phyloP scores from a whole-genome alignment of 1,284 basidiomycete species.

The Mrakiaceae sp. region DNA sequence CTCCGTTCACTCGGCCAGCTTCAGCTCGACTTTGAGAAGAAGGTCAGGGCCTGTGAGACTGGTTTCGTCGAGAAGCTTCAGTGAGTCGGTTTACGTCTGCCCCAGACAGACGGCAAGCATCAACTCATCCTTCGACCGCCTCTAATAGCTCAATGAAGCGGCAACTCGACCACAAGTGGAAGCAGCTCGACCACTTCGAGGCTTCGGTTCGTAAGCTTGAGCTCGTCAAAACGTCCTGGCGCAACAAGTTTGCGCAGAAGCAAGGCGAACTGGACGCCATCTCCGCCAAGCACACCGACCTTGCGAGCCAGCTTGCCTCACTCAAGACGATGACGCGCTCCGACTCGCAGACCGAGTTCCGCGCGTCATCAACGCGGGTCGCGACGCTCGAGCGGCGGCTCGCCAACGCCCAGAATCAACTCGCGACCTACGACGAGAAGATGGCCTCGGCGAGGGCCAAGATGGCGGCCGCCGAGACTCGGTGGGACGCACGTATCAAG shows the following conservation, averaged over 20 bases:
- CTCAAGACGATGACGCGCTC: conserved; percentile 53
- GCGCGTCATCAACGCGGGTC: conserved; percentile 32
- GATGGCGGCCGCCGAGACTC: conserved; percentile 56
- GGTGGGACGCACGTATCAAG: conserved; percentile 85
- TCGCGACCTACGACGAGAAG: conserved; percentile 69
- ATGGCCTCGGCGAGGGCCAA: conserved; percentile 60
- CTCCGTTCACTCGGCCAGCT: conserved; percentile 73
- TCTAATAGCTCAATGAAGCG: conserved; percentile 57
- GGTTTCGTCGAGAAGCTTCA: conserved; percentile 56
- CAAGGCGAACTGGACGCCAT: conserved; percentile 79
- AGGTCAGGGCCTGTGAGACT: conserved; percentile 66
- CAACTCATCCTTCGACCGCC: neutral
- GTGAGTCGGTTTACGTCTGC: conserved; percentile 27
- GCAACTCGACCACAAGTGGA: conserved; percentile 79
- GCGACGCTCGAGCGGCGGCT: conserved; percentile 54
- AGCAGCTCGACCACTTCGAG: conserved; percentile 90
- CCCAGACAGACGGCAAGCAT: neutral
- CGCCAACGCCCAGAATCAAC: conserved; percentile 67
- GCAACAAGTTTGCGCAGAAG: conserved; percentile 65
- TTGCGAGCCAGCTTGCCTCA: conserved; percentile 58
- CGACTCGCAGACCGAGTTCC: conserved; percentile 56
- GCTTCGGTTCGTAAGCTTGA: conserved; percentile 69
- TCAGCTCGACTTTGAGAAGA: conserved; percentile 73
- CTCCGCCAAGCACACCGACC: conserved; percentile 63
- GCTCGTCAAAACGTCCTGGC: conserved; percentile 76